phyloP scores from a whole-genome alignment of 2,329 filamentous ascomycete species.

The Scedosporium minutisporum region DNA sequence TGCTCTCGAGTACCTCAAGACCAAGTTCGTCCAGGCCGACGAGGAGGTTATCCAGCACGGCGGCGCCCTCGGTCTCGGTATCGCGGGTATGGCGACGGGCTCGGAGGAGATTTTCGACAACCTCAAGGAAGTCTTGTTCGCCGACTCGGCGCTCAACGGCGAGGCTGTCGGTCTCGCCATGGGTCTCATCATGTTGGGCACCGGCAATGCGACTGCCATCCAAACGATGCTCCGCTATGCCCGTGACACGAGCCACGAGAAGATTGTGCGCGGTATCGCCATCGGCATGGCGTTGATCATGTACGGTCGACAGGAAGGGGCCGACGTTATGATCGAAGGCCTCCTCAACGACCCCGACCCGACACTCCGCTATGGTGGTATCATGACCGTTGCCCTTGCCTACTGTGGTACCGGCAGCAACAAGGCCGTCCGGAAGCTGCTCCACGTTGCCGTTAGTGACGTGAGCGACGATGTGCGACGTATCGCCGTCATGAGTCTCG shows the following conservation, averaged over 20 bases:
- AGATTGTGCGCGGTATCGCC: conserved; percentile 91
- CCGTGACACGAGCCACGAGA: conserved; percentile 96
- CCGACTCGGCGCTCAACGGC: conserved; percentile 91
- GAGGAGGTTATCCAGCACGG: conserved; percentile 96
- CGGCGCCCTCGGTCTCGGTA: conserved; percentile 86
- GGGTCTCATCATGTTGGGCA: conserved; percentile 96
- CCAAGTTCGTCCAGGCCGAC: conserved; percentile 63
- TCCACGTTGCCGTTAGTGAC: conserved; percentile 94
- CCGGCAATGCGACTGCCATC: conserved; percentile 85
- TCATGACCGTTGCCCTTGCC: conserved; percentile 95
- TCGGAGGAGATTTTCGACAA: conserved; percentile 85
- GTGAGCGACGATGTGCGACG: conserved; percentile 95
- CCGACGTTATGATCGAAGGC: conserved; percentile 88
- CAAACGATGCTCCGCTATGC: conserved; percentile 98
- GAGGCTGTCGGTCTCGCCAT: conserved; percentile 93
- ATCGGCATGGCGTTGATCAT: conserved; percentile 98
- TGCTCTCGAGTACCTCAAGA: conserved; percentile 70
- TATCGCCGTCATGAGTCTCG: conserved; percentile 93
- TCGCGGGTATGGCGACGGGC: conserved; percentile 95
- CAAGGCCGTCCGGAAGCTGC: conserved; percentile 90
- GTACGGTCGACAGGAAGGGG: conserved; percentile 90
- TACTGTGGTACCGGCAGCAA: conserved; percentile 98
- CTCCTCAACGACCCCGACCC: conserved; percentile 90
- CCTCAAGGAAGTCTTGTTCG: conserved; percentile 78
- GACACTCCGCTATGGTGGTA: conserved; percentile 88